These are phyloP conservation scores for Anthoceros angustus DNA, from an alignment of 225 moss, liverwort and hornwort genomes.

Conservation along the genomic window DNA sequence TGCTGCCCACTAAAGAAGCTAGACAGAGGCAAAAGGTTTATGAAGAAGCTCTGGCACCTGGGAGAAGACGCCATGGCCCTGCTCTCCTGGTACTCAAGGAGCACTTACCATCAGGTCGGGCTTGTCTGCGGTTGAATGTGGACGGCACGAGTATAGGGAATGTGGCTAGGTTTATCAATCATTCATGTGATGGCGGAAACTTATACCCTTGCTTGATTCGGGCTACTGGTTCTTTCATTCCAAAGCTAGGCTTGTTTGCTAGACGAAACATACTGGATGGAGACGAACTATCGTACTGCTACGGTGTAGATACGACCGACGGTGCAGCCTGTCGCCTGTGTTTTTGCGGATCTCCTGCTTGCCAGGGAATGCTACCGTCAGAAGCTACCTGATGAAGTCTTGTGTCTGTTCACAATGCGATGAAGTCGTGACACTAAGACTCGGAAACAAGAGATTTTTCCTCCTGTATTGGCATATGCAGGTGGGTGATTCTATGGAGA, in stretches of 20 bases:
- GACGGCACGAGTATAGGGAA: conserved; percentile 73
- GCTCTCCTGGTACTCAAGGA: conserved; percentile 67
- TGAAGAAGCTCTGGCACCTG: conserved; percentile 16
- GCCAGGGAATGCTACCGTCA: conserved; percentile 56
- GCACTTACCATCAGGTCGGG: conserved; percentile 52
- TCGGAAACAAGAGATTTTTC: too few species aligned
- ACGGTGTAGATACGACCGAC: conserved; percentile 36
- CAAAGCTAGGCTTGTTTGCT: conserved; percentile 65
- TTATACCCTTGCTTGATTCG: conserved; percentile 61
- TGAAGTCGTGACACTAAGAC: too few species aligned
- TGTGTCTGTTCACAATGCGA: not conserved
- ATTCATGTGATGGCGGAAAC: conserved; percentile 85
- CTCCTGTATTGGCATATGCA: too few species aligned
- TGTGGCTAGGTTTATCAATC: conserved; percentile 80
- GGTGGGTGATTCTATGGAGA: too few species aligned
- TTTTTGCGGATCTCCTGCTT: conserved; percentile 44
- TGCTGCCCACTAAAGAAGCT: conserved; percentile 47
- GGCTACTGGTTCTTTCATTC: conserved; percentile 52
- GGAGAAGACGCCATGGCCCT: conserved; percentile 41
- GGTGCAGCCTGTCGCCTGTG: conserved; percentile 30
- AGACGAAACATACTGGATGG: conserved; percentile 30
- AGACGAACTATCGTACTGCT: conserved; percentile 62
- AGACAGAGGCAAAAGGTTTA: conserved; percentile 39
- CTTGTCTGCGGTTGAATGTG: conserved; percentile 59
- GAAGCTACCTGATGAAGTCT: conserved; percentile 17